These are phyloP conservation scores for Xylaria nigripes DNA, from an alignment of 495 filamentous ascomycete genomes.

Conservation along the genomic window DNA sequence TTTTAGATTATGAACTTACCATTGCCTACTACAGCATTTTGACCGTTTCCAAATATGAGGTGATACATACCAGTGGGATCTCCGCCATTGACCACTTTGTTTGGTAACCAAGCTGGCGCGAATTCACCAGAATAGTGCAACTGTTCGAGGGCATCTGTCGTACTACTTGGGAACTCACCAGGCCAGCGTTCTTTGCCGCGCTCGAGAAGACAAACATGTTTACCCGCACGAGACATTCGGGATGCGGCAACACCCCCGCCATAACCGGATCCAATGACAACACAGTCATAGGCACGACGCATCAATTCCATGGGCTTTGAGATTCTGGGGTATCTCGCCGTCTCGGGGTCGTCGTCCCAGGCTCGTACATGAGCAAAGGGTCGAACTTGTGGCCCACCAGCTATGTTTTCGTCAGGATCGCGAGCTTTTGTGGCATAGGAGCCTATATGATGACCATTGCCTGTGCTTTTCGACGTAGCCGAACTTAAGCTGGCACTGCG, in stretches of 20 bases:
- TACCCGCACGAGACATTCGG: slow-evolving; percentile 53
- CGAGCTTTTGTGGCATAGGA: slow-evolving; percentile 6
- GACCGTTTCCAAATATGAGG: slow-evolving; percentile 54
- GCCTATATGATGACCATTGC: background rate
- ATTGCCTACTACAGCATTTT: slow-evolving; percentile 58
- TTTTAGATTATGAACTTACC: slow-evolving; percentile 32
- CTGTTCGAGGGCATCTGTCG: slow-evolving; percentile 38
- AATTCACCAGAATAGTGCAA: slow-evolving; percentile 51
- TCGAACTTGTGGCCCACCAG: slow-evolving; percentile 29
- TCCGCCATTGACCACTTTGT: slow-evolving; percentile 36
- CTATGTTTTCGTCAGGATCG: slow-evolving; percentile 19
- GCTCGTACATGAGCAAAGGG: slow-evolving; percentile 30
- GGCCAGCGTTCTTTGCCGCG: slow-evolving; percentile 57
- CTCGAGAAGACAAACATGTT: slow-evolving; percentile 56
- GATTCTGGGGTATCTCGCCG: slow-evolving; percentile 41
- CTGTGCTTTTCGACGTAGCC: background rate
- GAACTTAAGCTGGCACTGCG: background rate
- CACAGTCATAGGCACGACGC: slow-evolving; percentile 51
- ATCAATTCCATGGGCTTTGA: slow-evolving; percentile 50
- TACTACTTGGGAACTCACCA: slow-evolving; percentile 50
- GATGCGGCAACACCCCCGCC: slow-evolving; percentile 59
- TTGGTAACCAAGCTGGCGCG: slow-evolving; percentile 32
- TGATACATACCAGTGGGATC: slow-evolving; percentile 57
- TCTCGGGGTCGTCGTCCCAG: slow-evolving; percentile 36
- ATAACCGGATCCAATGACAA: slow-evolving; percentile 61